phyloP scores from a whole-genome alignment of 2,329 filamentous ascomycete species.

The Colletotrichum tabaci region DNA sequence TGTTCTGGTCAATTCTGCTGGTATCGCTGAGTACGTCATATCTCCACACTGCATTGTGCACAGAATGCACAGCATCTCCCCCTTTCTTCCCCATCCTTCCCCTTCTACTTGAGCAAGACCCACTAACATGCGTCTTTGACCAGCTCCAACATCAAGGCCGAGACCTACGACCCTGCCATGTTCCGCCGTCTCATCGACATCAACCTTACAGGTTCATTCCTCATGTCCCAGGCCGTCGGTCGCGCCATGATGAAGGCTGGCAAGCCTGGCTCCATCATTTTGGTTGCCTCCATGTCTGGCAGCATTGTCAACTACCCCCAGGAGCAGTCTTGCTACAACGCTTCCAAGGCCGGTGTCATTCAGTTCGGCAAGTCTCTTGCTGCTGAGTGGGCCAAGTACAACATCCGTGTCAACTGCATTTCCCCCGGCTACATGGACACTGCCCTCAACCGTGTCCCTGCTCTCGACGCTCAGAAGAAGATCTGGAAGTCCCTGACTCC shows the following conservation, averaged over 20 bases:
- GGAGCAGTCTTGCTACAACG: constrained; percentile 87
- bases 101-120: constrained; percentile 17
- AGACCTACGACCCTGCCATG: constrained; percentile 82
- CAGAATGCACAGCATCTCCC: constrained; percentile 44
- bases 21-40: constrained; percentile 74
- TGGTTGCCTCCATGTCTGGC: constrained; percentile 86
- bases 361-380: constrained; percentile 86
- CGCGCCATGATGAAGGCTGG: constrained; percentile 80
- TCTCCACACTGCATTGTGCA: constrained; percentile 48
- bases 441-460: constrained; percentile 82
- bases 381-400: constrained; percentile 87
- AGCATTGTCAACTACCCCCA: constrained; percentile 90
- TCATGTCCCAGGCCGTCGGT: constrained; percentile 81
- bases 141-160: constrained; percentile 83
- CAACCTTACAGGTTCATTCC: constrained; percentile 85
- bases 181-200: constrained; percentile 86
- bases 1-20: constrained; percentile 84
- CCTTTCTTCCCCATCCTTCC: constrained; percentile 43
- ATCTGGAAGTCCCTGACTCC: constrained; percentile 84
- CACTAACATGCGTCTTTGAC: constrained; percentile 35
- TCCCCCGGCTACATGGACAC: constrained; percentile 92
- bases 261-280: constrained; percentile 80
- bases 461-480: constrained; percentile 85
- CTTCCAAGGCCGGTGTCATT: constrained; percentile 85
- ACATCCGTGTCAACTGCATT: constrained; percentile 87